Evolutionary conservation across 495 filamentous ascomycete genomes (phyloP), one percentile per base, ranked within the genome.

Genomic region (Lasiosphaeris hirsuta): DNA sequence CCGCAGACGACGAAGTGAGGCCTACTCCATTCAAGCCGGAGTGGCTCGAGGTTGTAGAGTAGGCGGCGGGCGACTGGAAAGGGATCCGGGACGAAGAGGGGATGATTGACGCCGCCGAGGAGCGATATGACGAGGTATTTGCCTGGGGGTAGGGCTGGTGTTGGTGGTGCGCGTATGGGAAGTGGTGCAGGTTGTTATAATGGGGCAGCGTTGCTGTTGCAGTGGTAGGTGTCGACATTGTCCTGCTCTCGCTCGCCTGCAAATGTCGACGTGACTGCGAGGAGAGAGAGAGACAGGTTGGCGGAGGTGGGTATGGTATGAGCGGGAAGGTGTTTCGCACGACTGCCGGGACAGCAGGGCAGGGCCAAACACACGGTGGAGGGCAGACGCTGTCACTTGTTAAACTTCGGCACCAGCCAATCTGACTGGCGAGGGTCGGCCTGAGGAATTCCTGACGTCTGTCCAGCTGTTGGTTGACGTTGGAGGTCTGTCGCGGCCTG

Each of bases 161-260:
- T 56, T 88, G 86, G 66, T 86, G 82, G 64, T 86, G 82, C 58
- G 80, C 77, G 73, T 87, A 88, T 65, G 81, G 81, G 61, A 84
- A 85, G 65, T 87, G 87, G 63, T 87, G 87, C 23, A 69, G 69
- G 59, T 75, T 72, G 63, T 30, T 30, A 30, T 78, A 77, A 58
- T 71, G 83, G 61, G 84, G 81, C 68, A 88, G 80, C 61, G 88
- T 90, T 60, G 88, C 86, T 59, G 87, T 90, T 45, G 86, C 88
- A 46, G 87, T 90, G 46, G 89, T 92, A 44, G 90, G 90, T 14
- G 89, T 91, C 76, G 90, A 93, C 90, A 95, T 95, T 67, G 65
- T 70, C 59, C 48, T 65, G 56, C 55, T 59, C 37, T 59, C 44
- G 53, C 34, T 23, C 19, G 36, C 34, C 52, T 41, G 60, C 60